phyloP scores from a whole-genome alignment of 768 basidiomycete genomes.

The Phaeotremella skinneri region DNA sequence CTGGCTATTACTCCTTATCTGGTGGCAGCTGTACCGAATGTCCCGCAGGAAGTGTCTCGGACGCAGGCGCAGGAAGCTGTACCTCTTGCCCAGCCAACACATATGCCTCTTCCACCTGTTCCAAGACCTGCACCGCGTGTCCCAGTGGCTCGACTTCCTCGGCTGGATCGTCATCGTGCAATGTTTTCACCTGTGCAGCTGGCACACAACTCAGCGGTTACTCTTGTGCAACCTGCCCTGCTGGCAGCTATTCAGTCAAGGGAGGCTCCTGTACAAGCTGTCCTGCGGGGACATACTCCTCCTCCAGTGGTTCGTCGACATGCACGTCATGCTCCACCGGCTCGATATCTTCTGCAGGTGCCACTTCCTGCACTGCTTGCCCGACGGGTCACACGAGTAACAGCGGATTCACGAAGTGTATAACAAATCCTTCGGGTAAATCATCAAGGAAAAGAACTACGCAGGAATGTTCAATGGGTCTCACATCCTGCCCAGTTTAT shows the following conservation, averaged over 20 bases:
- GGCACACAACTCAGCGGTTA: too few relatives aligned
- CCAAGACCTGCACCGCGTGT: background rate
- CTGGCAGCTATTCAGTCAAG: too few relatives aligned
- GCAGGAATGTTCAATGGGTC: too few relatives aligned
- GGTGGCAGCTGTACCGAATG: background rate
- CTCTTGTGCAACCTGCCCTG: too few relatives aligned
- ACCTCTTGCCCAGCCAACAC: background rate
- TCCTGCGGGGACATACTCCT: constrained; percentile 4
- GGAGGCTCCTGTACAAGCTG: background rate
- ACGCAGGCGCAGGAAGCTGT: background rate
- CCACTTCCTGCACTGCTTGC: constrained; percentile 2
- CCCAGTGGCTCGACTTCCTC: background rate
- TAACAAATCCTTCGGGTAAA: too few relatives aligned
- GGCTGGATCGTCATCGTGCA: too few relatives aligned
- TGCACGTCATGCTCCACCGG: background rate
- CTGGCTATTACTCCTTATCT: background rate
- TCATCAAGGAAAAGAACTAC: too few relatives aligned
- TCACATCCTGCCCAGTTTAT: too few relatives aligned
- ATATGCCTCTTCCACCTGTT: background rate
- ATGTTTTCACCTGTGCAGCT: too few relatives aligned
- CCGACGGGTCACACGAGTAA: too few relatives aligned
- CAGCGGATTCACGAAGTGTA: too few relatives aligned
- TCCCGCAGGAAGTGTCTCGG: constrained; percentile 1
- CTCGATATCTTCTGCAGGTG: background rate
- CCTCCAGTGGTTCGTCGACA: background rate